Conservation (phyloP, 768 basidiomycete species). For the Boletus huronensis region DNA sequence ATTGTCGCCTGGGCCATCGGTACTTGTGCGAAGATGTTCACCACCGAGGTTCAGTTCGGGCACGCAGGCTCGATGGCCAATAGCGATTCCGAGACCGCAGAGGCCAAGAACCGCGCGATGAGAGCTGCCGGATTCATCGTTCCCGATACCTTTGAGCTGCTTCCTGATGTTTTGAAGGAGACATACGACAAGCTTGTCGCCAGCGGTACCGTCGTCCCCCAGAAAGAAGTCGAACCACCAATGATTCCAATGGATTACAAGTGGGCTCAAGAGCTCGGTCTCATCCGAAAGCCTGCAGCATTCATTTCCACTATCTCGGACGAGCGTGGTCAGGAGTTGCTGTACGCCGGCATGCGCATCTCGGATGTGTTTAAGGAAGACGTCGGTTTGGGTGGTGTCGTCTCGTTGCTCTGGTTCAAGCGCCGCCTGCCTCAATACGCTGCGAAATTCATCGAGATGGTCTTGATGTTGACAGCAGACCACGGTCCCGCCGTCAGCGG, state of each 20-base stretch:
- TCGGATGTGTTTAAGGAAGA: constrained; percentile 98
- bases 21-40: constrained; percentile 99
- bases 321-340: constrained; percentile 96
- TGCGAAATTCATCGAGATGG: constrained; percentile 99
- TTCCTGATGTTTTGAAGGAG: constrained; percentile 79
- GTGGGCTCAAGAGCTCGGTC: constrained; percentile 97
- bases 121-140: constrained; percentile 93
- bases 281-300: constrained; percentile 97
- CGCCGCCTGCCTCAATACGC: constrained; percentile 88
- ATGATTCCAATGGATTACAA: constrained; percentile 99
- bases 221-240: constrained; percentile 83
- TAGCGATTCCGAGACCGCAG: constrained; percentile 95
- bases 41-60: constrained; percentile 98
- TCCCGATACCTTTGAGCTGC: constrained; percentile 95
- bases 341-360: constrained; percentile 99
- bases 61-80: constrained; percentile 99
- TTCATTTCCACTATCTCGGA: constrained; percentile 99
- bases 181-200: constrained; percentile 82
- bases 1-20: constrained; percentile 99
- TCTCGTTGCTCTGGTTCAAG: constrained; percentile 97
- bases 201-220: constrained; percentile 61
- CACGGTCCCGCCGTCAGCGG: constrained; percentile 97
- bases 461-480: constrained; percentile 97
- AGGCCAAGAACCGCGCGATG: constrained; percentile 97
- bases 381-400: constrained; percentile 95